Evolutionary conservation across 176 grass and related monocot genomes (phyloP).

Genomic region (Carex scoparia): DNA sequence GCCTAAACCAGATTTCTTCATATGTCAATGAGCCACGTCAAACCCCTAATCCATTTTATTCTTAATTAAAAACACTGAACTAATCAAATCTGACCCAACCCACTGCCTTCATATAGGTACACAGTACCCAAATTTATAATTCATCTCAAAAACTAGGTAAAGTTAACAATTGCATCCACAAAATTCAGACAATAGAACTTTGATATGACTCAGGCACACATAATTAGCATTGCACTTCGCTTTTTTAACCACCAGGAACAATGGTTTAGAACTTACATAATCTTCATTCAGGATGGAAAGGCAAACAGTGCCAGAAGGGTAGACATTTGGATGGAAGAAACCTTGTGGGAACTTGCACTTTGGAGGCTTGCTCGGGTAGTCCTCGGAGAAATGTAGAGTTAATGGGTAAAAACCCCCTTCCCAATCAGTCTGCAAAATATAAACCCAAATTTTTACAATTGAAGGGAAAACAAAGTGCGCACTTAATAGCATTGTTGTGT

Average conservation of each 20-base stretch:
- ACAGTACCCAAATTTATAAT: background rate
- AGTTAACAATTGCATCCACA: background rate
- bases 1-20: background rate
- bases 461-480: background rate
- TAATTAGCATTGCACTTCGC: background rate
- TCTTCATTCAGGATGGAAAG: constrained; percentile 65
- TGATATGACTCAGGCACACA: background rate
- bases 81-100: background rate
- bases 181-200: background rate
- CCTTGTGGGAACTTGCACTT: constrained; percentile 69
- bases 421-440: constrained; percentile 73
- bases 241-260: background rate
- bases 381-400: constrained; percentile 50
- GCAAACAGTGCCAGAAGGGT: constrained; percentile 56
- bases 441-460: background rate
- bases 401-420: constrained; percentile 82
- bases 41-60: background rate
- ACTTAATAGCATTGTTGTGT: constrained; percentile 1
- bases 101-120: background rate
- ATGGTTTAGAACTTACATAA: constrained; percentile 33
- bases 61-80: background rate
- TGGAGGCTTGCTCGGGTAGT: constrained; percentile 61
- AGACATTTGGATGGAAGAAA: constrained; percentile 87
- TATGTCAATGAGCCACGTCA: background rate
- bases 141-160: background rate